Percentiles rank a stretch among this genome's conserved stretches.
phyloP scores from a whole-genome alignment of 2,329 filamentous ascomycete species.

The Clarireedia hainanense region DNA sequence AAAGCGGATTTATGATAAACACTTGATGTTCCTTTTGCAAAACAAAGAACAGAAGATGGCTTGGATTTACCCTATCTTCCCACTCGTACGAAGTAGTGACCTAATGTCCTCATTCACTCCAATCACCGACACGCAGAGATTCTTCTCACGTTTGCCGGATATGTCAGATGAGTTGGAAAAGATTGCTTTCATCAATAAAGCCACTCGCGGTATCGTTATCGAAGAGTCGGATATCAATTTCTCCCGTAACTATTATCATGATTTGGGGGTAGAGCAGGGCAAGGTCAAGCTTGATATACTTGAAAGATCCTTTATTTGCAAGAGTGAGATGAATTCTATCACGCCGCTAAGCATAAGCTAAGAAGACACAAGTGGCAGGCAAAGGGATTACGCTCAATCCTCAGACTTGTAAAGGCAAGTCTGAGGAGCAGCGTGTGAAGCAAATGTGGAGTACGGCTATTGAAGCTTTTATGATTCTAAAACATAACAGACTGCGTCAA shows the following conservation, averaged over 20 bases:
- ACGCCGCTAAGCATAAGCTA: background rate
- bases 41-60: background rate
- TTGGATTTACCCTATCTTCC: background rate
- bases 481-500: background rate
- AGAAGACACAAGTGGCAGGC: background rate
- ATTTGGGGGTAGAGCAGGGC: background rate
- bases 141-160: background rate
- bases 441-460: background rate
- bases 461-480: background rate
- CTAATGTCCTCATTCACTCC: background rate
- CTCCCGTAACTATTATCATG: background rate
- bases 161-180: background rate
- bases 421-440: background rate
- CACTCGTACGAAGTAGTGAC: background rate
- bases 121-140: background rate
- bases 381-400: background rate
- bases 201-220: background rate
- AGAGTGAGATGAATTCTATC: background rate
- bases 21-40: background rate
- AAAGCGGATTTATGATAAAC: background rate
- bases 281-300: background rate
- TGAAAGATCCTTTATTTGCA: background rate
- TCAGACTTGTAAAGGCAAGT: background rate
- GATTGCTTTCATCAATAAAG: background rate
- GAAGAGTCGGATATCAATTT: background rate